Conservation (phyloP, 495 filamentous ascomycete species). For the Penicillium soppii region DNA sequence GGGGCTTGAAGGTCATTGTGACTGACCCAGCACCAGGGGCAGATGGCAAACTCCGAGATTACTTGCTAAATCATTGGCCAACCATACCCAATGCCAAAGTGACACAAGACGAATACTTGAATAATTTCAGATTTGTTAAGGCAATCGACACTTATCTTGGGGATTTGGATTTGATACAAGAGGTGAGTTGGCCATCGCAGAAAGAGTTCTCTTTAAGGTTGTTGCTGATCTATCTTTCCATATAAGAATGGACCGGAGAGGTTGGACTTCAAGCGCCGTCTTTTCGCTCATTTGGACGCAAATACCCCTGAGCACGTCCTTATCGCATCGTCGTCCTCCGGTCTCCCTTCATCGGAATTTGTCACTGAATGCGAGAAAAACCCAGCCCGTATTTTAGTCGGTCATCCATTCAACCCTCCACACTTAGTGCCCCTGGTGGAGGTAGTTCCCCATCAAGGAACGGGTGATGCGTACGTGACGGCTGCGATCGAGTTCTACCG, state of each 20-base stretch:
- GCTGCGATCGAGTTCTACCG: slow-evolving; percentile 41
- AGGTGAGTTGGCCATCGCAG: slow-evolving; percentile 4
- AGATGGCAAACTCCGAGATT: slow-evolving; percentile 9
- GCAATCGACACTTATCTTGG: slow-evolving; percentile 11
- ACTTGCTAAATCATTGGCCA: slow-evolving; percentile 9
- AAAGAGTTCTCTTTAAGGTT: not conserved
- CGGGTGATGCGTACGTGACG: not conserved
- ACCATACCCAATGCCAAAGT: slow-evolving; percentile 1
- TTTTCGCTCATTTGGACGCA: slow-evolving; percentile 20
- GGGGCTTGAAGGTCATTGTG: slow-evolving; percentile 18
- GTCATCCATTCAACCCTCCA: slow-evolving; percentile 59
- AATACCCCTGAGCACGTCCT: slow-evolving; percentile 12
- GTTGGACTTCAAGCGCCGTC: slow-evolving; percentile 18
- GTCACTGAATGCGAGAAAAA: slow-evolving; percentile 20
- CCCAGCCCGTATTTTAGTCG: slow-evolving; percentile 44
- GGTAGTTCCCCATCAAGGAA: slow-evolving; percentile 41
- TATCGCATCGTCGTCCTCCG: slow-evolving; percentile 24
- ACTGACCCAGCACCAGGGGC: slow-evolving; percentile 22
- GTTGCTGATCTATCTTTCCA: not conserved
- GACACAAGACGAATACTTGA: not conserved
- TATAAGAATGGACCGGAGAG: slow-evolving; percentile 17
- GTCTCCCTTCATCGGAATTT: slow-evolving; percentile 20
- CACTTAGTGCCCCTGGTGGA: slow-evolving; percentile 57
- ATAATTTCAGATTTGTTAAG: slow-evolving; percentile 14
- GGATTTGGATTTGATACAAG: slow-evolving; percentile 15